phyloP scores from a whole-genome alignment of 257 asterid species.

The Nicotiana knightiana region DNA sequence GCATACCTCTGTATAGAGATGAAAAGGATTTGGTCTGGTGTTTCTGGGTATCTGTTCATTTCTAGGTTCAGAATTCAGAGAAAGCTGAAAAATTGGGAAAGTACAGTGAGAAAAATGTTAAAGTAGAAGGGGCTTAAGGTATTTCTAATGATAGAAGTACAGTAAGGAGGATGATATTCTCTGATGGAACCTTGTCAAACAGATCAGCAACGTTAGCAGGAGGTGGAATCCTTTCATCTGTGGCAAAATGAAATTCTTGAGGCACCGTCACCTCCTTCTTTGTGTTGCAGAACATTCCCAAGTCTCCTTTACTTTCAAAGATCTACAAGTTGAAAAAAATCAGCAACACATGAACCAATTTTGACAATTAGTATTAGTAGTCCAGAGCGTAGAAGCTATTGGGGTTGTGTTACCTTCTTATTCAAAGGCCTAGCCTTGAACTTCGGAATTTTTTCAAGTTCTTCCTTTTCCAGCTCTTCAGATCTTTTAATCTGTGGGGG shows the following conservation, averaged over 20 bases:
- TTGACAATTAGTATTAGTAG: background rate
- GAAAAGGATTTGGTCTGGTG: conserved; percentile 77
- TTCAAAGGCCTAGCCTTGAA: conserved; percentile 92
- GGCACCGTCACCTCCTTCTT: conserved; percentile 79
- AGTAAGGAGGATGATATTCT: background rate
- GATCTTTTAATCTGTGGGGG: conserved; percentile 65
- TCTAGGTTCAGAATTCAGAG: conserved; percentile 62
- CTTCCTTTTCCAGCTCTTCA: conserved; percentile 66
- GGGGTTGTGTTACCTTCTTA: conserved; percentile 49
- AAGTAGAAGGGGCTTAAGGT: background rate
- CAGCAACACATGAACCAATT: background rate
- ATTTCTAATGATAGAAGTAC: background rate
- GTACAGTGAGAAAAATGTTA: background rate
- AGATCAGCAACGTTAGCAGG: conserved; percentile 59
- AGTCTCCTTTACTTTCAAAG: conserved; percentile 86
- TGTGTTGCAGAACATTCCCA: conserved; percentile 69
- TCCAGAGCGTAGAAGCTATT: background rate
- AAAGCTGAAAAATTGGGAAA: conserved; percentile 45
- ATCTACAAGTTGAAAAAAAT: conserved; percentile 35
- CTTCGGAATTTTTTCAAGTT: conserved; percentile 61
- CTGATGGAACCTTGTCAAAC: conserved; percentile 58
- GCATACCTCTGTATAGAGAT: conserved; percentile 78
- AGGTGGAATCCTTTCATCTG: conserved; percentile 83
- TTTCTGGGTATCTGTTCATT: conserved; percentile 58
- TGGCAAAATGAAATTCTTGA: conserved; percentile 78